Base-by-base conservation (phyloP, 148 eudicot species). In the Vaccinium vitisidaea region DNA sequence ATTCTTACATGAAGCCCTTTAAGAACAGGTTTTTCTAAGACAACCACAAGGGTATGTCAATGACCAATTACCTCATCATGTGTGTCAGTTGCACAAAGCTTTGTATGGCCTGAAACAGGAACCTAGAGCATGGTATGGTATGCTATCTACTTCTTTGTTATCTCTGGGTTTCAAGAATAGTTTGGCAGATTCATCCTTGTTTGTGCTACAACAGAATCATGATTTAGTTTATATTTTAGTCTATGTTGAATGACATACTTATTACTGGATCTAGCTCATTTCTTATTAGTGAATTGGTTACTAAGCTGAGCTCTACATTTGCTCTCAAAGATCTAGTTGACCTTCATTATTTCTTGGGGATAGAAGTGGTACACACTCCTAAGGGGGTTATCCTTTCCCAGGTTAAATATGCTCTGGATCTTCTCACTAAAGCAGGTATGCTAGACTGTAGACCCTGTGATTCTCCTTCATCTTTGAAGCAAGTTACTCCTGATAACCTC, bases 241-340 rank as follows among this genome's bases (percentile, higher is more conserved):
- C 0, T 74, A 39, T 74, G 77, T 36, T 0, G 77, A n/a, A 36
- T 74, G 77, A 39, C 4, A 12, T 9, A 27, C 30, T 70, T 0
- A 13, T 70, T 0, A 70, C 75, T 7, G 75, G 49, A 0, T 43
- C 46, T 0, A 15, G 2, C 5, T 9, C 9, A 25, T 1, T 0
- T 25, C 1, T 25, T 0, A 8, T 70, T 0, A 0, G 0, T 74
- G 0, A 32, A 0, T 36, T 1, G 6, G 0, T 6, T 74, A 0
- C 39, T 36, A 6, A 19, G 8, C 3, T 3, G 0, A 13, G 39
- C 3, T 36, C 39, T 3, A 2, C 6, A 0, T 74, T 74, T 39
- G 43, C 50, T 0, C 13, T 74, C 0, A 74, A 74, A 14, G 77
- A 74, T 6, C 5, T 74, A 3, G 77, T 52, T 0, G 2, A 0